Conservation (phyloP, 768 basidiomycete genomes). For the Boletus pseudo-olivaceus region DNA sequence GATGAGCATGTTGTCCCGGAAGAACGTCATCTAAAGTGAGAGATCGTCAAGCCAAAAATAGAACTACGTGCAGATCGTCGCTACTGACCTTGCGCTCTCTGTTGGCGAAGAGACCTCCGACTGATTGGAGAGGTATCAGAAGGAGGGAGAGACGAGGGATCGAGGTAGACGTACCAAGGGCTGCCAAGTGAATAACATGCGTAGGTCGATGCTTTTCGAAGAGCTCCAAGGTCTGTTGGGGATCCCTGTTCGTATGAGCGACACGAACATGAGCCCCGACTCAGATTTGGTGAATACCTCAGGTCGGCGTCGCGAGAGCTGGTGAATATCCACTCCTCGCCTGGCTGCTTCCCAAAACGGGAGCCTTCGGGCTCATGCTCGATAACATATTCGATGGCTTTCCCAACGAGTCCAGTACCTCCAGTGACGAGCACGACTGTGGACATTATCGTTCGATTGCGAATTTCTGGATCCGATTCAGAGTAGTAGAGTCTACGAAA, state of each 20-base stretch:
- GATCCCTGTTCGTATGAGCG: slow-evolving; percentile 47
- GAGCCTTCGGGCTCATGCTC: slow-evolving; percentile 75
- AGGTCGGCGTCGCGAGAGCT: slow-evolving; percentile 80
- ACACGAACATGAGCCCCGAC: slow-evolving; percentile 3
- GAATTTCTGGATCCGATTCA: neutral
- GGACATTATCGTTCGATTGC: slow-evolving; percentile 26
- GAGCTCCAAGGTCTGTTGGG: slow-evolving; percentile 61
- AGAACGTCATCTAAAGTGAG: slow-evolving; percentile 68
- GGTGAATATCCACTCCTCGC: slow-evolving; percentile 86
- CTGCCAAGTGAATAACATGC: slow-evolving; percentile 95
- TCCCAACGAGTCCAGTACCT: slow-evolving; percentile 87
- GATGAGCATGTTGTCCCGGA: slow-evolving; percentile 92
- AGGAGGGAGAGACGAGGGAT: neutral
- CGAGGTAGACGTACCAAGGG: slow-evolving; percentile 59
- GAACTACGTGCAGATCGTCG: neutral
- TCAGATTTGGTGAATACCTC: slow-evolving; percentile 43
- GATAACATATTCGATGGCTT: slow-evolving; percentile 75
- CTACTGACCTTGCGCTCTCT: slow-evolving; percentile 82
- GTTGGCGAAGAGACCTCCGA: slow-evolving; percentile 94
- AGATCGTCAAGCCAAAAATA: neutral
- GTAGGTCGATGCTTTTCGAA: slow-evolving; percentile 93
- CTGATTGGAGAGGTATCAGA: slow-evolving; percentile 37
- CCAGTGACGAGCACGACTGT: slow-evolving; percentile 76
- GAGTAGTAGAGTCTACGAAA: no score
- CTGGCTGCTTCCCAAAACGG: slow-evolving; percentile 68